Evolutionary conservation across 1,284 basidiomycete genomes (phyloP).

Genomic region (Moesziomyces globuligerus): DNA sequence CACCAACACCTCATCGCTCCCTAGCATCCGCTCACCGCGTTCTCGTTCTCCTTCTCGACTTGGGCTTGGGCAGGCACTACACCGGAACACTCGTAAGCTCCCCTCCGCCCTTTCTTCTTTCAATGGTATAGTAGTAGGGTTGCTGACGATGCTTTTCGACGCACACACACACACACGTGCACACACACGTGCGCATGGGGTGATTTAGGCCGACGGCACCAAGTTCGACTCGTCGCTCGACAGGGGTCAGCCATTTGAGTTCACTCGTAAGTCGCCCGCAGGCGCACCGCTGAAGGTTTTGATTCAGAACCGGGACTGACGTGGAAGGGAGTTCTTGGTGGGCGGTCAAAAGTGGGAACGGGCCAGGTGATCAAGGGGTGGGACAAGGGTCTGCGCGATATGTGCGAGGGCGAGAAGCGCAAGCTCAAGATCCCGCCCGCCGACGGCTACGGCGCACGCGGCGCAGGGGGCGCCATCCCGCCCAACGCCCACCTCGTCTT

Average conservation of each 20-base stretch:
- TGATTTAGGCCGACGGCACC: conserved; percentile 72
- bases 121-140: too few relatives aligned
- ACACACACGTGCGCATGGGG: too few relatives aligned
- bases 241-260: conserved; percentile 72
- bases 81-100: conserved; percentile 73
- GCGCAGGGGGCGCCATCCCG: conserved; percentile 82
- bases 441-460: conserved; percentile 74
- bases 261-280: conserved; percentile 32
- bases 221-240: conserved; percentile 84
- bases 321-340: not conserved
- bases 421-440: conserved; percentile 71
- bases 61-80: conserved; percentile 68
- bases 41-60: conserved; percentile 19
- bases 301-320: not conserved
- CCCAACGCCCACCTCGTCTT: conserved; percentile 85
- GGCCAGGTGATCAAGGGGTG: conserved; percentile 81
- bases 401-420: conserved; percentile 91
- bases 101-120: too few relatives aligned
- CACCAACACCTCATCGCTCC: too few relatives aligned
- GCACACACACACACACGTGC: too few relatives aligned
- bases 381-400: conserved; percentile 72
- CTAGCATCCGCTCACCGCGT: not conserved
- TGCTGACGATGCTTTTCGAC: too few relatives aligned
- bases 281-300: too few relatives aligned
- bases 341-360: conserved; percentile 74